phyloP scores from a whole-genome alignment of 1,139 yeast genomes.

The Pichia sp. region DNA sequence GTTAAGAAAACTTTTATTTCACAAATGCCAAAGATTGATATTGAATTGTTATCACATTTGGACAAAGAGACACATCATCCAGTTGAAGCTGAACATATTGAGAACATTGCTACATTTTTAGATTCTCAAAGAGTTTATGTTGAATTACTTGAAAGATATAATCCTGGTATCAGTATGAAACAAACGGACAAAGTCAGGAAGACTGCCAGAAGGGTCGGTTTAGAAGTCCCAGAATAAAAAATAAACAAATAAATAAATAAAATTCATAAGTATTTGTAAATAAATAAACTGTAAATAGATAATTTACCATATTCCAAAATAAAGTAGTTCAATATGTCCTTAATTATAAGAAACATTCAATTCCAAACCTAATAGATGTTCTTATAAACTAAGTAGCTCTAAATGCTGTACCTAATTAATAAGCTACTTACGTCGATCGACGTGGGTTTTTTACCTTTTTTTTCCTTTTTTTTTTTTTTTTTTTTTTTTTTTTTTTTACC shows the following conservation, averaged over 20 bases:
- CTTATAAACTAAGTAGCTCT: too few species aligned
- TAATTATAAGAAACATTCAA: too few species aligned
- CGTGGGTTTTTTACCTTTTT: too few species aligned
- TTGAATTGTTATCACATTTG: constrained; percentile 28
- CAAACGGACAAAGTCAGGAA: constrained; percentile 72
- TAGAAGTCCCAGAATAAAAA: constrained; percentile 46
- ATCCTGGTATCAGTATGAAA: constrained; percentile 73
- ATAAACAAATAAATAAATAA: too few species aligned
- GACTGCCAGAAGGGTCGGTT: constrained; percentile 84
- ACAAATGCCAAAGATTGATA: constrained; percentile 25
- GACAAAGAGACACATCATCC: constrained; percentile 24
- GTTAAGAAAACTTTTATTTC: constrained; percentile 19
- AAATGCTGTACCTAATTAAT: too few species aligned
- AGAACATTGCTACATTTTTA: constrained; percentile 50
- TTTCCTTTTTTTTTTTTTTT: too few species aligned
- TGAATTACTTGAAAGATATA: constrained; percentile 76
- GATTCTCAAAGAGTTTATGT: constrained; percentile 71
- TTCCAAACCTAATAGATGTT: too few species aligned
- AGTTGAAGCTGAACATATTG: constrained; percentile 35
- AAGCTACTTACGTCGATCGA: too few species aligned
- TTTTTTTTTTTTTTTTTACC: too few species aligned
- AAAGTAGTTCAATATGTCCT: too few species aligned
- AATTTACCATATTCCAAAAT: neutral
- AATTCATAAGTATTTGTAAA: too few species aligned
- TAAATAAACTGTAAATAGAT: neutral